phyloP scores from a whole-genome alignment of 768 basidiomycete genomes.

The Suillus tomentosus region DNA sequence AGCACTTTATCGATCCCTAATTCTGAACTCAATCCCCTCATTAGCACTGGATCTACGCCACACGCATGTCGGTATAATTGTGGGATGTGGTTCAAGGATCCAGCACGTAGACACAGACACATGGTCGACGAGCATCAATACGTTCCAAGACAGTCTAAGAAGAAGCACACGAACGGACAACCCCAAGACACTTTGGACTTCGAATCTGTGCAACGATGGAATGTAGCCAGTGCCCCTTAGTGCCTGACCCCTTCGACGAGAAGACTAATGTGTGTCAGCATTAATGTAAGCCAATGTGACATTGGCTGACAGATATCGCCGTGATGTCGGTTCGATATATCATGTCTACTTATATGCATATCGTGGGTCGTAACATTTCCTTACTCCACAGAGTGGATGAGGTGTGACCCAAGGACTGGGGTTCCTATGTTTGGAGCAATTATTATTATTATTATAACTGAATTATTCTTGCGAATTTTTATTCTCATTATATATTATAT shows the following conservation, averaged over 20 bases:
- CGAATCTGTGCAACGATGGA: conserved; percentile 36
- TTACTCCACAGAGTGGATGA: conserved; percentile 3
- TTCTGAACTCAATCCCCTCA: conserved; percentile 7
- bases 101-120: conserved; percentile 63
- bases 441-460: conserved; percentile 8
- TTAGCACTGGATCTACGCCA: conserved; percentile 58
- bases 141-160: conserved; percentile 45
- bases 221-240: conserved; percentile 27
- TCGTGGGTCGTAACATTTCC: not conserved
- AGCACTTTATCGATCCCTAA: conserved; percentile 10
- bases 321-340: conserved; percentile 5
- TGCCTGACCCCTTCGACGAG: not conserved
- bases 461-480: not conserved
- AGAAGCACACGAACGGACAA: conserved; percentile 43
- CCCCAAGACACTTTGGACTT: conserved; percentile 25
- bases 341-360: conserved; percentile 5
- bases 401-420: not conserved
- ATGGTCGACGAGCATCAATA: conserved; percentile 55
- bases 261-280: conserved; percentile 1
- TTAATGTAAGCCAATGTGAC: not conserved
- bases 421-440: not conserved
- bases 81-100: conserved; percentile 59
- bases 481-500: not conserved
- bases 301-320: conserved; percentile 5
- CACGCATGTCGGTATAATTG: conserved; percentile 56